These are phyloP conservation scores for Marasmius sp. DNA, from an alignment of 1,284 basidiomycete genomes.

Conservation along the genomic window DNA sequence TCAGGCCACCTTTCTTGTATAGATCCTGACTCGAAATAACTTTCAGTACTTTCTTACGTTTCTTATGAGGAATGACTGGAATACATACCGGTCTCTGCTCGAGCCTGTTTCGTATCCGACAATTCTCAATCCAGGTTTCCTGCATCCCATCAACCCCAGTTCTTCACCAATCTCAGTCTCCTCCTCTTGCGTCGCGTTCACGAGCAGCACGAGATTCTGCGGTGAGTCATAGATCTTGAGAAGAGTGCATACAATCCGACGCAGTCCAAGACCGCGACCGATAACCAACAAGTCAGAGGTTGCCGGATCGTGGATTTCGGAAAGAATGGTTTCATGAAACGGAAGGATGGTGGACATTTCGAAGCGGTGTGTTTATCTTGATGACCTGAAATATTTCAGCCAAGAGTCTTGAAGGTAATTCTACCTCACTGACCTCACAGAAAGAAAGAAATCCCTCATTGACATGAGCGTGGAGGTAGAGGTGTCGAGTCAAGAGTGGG, in stretches of 20 bases:
- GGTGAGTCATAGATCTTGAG: slow-evolving; percentile 93
- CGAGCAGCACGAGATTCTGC: slow-evolving; percentile 80
- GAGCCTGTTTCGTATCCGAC: slow-evolving; percentile 81
- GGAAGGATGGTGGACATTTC: slow-evolving; percentile 53
- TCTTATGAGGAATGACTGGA: not conserved
- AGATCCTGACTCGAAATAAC: slow-evolving; percentile 66
- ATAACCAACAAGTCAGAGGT: slow-evolving; percentile 83
- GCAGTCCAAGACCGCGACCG: slow-evolving; percentile 84
- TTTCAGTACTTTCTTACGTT: not conserved
- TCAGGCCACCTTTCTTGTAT: slow-evolving; percentile 85
- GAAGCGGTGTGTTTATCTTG: no score
- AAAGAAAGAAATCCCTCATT: no score
- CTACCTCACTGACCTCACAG: no score
- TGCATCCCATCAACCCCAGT: slow-evolving; percentile 87
- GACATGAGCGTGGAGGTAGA: no score
- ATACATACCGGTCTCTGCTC: slow-evolving; percentile 73
- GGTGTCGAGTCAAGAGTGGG: no score
- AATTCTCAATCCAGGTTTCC: slow-evolving; percentile 82
- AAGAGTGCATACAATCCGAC: slow-evolving; percentile 80
- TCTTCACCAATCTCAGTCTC: slow-evolving; percentile 92
- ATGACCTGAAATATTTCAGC: no score
- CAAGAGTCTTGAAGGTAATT: no score
- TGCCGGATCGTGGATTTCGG: slow-evolving; percentile 72
- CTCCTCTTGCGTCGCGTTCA: slow-evolving; percentile 88
- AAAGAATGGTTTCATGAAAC: slow-evolving; percentile 65